Base-by-base conservation (phyloP, 2,329 filamentous ascomycete genomes). In the Ceratocystis lukuohia region DNA sequence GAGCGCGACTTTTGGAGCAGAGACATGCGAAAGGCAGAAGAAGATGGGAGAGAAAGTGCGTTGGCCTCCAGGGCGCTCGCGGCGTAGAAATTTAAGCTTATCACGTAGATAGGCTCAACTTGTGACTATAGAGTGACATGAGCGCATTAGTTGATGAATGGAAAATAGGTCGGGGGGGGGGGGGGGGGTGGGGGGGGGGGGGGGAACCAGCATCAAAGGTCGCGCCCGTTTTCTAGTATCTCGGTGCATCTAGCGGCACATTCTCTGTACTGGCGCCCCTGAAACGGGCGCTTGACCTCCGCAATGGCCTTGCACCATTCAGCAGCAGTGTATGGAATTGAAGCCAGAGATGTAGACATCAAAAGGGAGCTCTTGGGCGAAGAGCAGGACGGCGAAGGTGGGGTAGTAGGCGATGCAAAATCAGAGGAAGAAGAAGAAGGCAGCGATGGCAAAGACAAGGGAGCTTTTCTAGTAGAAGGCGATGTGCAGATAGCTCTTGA, bases 1-100 rank as follows among this genome's bases (percentile, higher is more conserved):
- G 74, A 72, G 62, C 78, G 78, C 4, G 82, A 81, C 69, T 83
- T 78, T 45, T 77, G 74, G 5, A 85, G 75, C 5, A 85, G 75
- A 65, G 73, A 77, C 44, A 74, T 74, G 57, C 81, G 79, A 69
- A 79, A 76, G 1, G 77, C 72, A 0, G 80, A 80, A 1, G 76
- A 76, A 10, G 76, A 73, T 17, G 77, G 77, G 6, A 83, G 74
- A 45, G 77, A 75, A 33, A 78, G 77, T 1, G 81, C 81, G 70
- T 82, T 81, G 75, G 80, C 80, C 70, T 85, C 83, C 53, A 83
- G 77, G 15, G 82, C 80, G n/a, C 77, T 80, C 22, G 83, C 83
- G n/a, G 82, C 82, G 69, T 84, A 85, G 72, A 85, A 84, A 71
- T 83, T 79, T 5, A 85, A 76, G 68, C 83, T 84, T 69, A 85